Evolutionary conservation across 1,139 yeast species (phyloP), one percentile per base, ranked within the genome.

Genomic region (Hansenula lynferdii): DNA sequence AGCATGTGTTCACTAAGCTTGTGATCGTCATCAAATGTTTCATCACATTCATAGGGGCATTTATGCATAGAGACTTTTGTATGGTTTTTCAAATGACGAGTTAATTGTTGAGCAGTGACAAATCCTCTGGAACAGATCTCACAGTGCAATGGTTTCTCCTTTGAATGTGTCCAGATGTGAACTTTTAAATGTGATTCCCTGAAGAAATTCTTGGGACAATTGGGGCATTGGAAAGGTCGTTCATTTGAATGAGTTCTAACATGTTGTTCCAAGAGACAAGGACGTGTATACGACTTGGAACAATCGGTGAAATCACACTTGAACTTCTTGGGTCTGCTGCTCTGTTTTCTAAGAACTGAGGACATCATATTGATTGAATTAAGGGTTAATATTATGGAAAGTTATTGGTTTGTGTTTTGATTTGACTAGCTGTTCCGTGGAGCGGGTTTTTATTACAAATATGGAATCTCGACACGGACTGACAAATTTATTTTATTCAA

Each of bases 221-320:
- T 69, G 40, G 79, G 77, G 61, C 97, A 89, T 40, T 67, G 74
- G 57, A 72, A 87, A 2, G 96, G 96, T 55, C 82, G 79, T 48
- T 85, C 95, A 24, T 85, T 79, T 2, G 86, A 76, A 61, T 89
- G 96, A 27, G 85, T 75, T 51, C 87, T 72, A 73, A 79, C 67
- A 58, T 89, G 96, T 25, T 73, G 76, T n/a, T 69, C 64, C 19
- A 73, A 56, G 28, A 75, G 56, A 10, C 77, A 68, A 1, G 80
- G 80, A 42, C 74, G 62, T 20, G 69, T 53, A 48, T 73, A 76
- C 6, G 70, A 65, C 48, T 72, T 75, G 22, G 50, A 62, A 44
- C 82, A 76, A 1, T 45, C 47, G 12, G 44, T 49, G 23, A 44
- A 40, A 8, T 48, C 44, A 49, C 81, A 76, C 4, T 46, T 42